phyloP scores from a whole-genome alignment of 305 asterid species.

The Rubia balearica region DNA sequence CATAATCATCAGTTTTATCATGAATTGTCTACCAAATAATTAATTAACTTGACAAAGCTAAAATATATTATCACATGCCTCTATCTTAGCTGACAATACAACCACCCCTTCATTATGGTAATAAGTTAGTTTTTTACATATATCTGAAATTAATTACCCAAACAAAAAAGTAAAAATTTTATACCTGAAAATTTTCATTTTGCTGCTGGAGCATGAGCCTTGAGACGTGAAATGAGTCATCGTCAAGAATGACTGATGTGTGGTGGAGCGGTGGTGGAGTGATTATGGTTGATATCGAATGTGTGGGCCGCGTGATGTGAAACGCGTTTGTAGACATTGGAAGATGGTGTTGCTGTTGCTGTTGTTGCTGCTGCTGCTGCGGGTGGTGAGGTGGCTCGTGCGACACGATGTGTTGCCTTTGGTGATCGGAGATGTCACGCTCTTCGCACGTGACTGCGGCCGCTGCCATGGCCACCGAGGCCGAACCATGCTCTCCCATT shows the following conservation, averaged over 20 bases:
- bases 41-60: slow-evolving; percentile 16
- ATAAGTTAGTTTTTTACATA: not conserved
- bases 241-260: slow-evolving; percentile 58
- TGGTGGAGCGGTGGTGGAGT: slow-evolving; percentile 67
- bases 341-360: slow-evolving; percentile 29
- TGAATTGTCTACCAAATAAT: slow-evolving; percentile 55
- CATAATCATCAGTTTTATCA: slow-evolving; percentile 64
- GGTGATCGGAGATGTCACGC: slow-evolving; percentile 45
- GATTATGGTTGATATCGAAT: slow-evolving; percentile 67
- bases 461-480: slow-evolving; percentile 12
- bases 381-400: slow-evolving; percentile 27
- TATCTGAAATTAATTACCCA: too few relatives aligned
- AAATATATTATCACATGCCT: slow-evolving; percentile 28
- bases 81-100: slow-evolving; percentile 23
- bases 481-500: slow-evolving; percentile 44
- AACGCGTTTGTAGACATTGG: slow-evolving; percentile 44
- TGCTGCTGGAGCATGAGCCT: slow-evolving; percentile 47
- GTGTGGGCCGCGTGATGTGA: slow-evolving; percentile 72
- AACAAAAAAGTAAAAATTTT: not conserved
- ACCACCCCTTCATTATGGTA: not conserved
- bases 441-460: slow-evolving; percentile 44
- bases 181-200: slow-evolving; percentile 57
- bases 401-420: slow-evolving; percentile 44
- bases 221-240: slow-evolving; percentile 64
- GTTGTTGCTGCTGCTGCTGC: not conserved